These are phyloP conservation scores for Neoarthrinium moseri DNA, from an alignment of 2,329 filamentous ascomycete genomes.

Conservation along the genomic window DNA sequence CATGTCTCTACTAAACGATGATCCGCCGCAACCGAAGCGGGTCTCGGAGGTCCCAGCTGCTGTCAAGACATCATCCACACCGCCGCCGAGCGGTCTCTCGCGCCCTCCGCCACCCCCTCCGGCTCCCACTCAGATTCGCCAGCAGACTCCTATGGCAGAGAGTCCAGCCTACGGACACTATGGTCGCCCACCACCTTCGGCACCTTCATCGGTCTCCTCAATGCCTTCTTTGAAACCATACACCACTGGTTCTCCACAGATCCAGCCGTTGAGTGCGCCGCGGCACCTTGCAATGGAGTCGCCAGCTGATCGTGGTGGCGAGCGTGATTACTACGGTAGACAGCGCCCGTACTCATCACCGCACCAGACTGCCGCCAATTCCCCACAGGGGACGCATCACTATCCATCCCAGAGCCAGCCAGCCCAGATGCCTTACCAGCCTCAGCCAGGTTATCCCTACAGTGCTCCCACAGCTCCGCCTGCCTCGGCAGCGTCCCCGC, in stretches of 20 bases:
- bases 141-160: conserved; percentile 40
- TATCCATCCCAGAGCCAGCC: conserved; percentile 41
- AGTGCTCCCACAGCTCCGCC: conserved; percentile 36
- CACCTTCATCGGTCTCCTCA: conserved; percentile 46
- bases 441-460: conserved; percentile 44
- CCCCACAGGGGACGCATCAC: conserved; percentile 46
- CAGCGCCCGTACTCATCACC: conserved; percentile 29
- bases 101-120: conserved; percentile 38
- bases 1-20: conserved; percentile 63
- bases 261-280: conserved; percentile 45
- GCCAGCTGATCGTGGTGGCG: conserved; percentile 30
- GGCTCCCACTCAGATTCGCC: conserved; percentile 42
- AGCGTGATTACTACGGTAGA: conserved; percentile 49
- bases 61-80: conserved; percentile 46
- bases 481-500: conserved; percentile 47
- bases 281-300: conserved; percentile 43
- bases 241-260: conserved; percentile 49
- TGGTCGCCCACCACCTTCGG: conserved; percentile 34
- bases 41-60: conserved; percentile 44
- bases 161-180: conserved; percentile 45
- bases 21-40: conserved; percentile 50
- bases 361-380: conserved; percentile 37
- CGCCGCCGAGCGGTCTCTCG: conserved; percentile 44
- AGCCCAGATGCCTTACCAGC: conserved; percentile 38
- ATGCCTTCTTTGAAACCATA: conserved; percentile 57